Evolutionary conservation across 2,329 filamentous ascomycete genomes (phyloP), one percentile per base, ranked within the genome.

Genomic region (Colletotrichum zoysiae): DNA sequence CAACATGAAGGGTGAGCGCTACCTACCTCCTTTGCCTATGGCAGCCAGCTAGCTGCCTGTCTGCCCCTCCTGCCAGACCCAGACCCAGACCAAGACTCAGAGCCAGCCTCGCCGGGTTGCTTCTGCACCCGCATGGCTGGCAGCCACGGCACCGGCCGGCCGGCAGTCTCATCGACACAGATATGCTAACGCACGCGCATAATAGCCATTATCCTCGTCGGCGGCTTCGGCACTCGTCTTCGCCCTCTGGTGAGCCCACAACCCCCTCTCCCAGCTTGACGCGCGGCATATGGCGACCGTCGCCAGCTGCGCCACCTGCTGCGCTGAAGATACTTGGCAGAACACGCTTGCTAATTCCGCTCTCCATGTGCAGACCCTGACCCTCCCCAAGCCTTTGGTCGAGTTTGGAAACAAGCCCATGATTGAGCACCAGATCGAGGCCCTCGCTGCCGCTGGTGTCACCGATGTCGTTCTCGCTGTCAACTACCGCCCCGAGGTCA

Each of bases 351-450:
- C 67, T 75, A 55, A 74, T 72, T 60, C 62, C 63, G 33, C 12
- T 35, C 38, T 4, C 58, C 30, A 73, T 59, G 62, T 50, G 58
- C 53, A 97, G 94, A 99, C 95, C 78, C 91, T 99, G 81, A 98
- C 96, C 63, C 93, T 98, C 76, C 95, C 95, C 74, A 99, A 98
- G 85, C 95, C 96, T 76, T 89, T 99, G 77, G 96, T 99, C 80
- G 95, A 99, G 86, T 99, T 99, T 81, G 95, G 91, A 81, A 99
- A 99, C 89, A 95, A 96, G 86, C 96, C 95, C 82, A 99, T 99
- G 95, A 98, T 99, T 83, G 89, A 97, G 80, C 95, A 98, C 85
- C 95, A 99, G 86, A 94, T 99, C 78, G 95, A 98, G 86, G 95
- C 94, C 76, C 89, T 99, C 77, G 95, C 96, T 77, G 92, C 91